Percentiles rank a stretch among this genome's conserved stretches.
Evolutionary conservation across 2,329 filamentous ascomycete species (phyloP).

Genomic region (Leptodontidium sp.): DNA sequence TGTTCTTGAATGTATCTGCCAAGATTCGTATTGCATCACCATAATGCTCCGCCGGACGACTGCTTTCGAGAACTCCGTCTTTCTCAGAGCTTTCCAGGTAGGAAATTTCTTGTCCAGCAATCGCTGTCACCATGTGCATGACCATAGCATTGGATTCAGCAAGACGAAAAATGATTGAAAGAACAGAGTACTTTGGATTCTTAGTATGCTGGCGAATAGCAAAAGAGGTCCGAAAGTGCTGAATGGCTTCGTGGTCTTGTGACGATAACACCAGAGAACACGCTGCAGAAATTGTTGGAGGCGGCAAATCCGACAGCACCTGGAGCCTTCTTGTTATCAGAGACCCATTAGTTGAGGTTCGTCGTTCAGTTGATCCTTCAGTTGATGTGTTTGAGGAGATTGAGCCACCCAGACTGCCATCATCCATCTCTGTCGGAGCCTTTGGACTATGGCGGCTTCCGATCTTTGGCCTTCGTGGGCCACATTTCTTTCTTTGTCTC

Average conservation of each 20-base stretch:
- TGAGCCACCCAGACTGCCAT: background rate
- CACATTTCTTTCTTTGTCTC: background rate
- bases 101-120: conserved; percentile 1
- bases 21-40: background rate
- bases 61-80: background rate
- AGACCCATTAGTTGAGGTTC: too few relatives aligned
- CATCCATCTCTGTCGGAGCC: background rate
- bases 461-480: background rate
- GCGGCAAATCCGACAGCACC: background rate
- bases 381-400: background rate
- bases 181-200: conserved; percentile 2
- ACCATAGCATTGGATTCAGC: background rate
- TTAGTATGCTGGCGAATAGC: background rate
- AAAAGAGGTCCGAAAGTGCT: conserved; percentile 1
- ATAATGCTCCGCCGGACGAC: background rate
- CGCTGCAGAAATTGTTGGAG: background rate
- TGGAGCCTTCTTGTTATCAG: background rate
- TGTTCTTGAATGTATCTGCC: background rate
- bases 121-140: conserved; percentile 4
- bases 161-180: conserved; percentile 5
- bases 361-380: background rate
- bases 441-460: background rate
- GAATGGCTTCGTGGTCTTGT: background rate
- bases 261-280: background rate
- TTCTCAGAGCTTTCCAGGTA: background rate